These are phyloP conservation scores for Hordeum pubiflorum DNA, from an alignment of 202 grass and related monocot species.

Conservation along the genomic window DNA sequence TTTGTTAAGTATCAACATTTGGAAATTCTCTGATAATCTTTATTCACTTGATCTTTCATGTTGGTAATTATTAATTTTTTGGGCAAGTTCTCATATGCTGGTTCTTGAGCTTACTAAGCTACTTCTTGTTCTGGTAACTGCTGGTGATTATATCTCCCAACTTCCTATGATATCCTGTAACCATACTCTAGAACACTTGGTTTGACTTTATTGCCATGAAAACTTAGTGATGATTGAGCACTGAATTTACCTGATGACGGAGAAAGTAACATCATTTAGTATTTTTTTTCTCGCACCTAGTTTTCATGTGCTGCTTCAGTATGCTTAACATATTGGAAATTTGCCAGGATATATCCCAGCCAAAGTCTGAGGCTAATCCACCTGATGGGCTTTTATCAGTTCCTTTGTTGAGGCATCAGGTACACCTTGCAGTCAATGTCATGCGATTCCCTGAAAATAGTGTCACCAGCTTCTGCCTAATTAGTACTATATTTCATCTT, in stretches of 20 bases:
- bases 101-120: neutral
- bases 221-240: neutral
- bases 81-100: neutral
- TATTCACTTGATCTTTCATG: neutral
- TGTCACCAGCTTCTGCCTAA: constrained; percentile 14
- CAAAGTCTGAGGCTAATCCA: constrained; percentile 73
- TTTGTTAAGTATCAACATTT: neutral
- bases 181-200: neutral
- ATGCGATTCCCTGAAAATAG: neutral
- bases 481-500: constrained; percentile 5
- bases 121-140: neutral
- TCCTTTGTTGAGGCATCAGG: constrained; percentile 96
- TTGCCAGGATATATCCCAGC: constrained; percentile 80
- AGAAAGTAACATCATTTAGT: neutral
- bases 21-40: neutral
- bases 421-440: constrained; percentile 24
- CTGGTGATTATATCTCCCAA: neutral
- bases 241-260: neutral
- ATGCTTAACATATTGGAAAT: constrained; percentile 25
- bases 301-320: constrained; percentile 18
- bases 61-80: neutral
- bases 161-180: neutral
- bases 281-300: constrained; percentile 2
- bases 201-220: neutral
- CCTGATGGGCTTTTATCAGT: constrained; percentile 80